Base-by-base conservation (phyloP, 768 basidiomycete species). In the Amanita rimosa region DNA sequence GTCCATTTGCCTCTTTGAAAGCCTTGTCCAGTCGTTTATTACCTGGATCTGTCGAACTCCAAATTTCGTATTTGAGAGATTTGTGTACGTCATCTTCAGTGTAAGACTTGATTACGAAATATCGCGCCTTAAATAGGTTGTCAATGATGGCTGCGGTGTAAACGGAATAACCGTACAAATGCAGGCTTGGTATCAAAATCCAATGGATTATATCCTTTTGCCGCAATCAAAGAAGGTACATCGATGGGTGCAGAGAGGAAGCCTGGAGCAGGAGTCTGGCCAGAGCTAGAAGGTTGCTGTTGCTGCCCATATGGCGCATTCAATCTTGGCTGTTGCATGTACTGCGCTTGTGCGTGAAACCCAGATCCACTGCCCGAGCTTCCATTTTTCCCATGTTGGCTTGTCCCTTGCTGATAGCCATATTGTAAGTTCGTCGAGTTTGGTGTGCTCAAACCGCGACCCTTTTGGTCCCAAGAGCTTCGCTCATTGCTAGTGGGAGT, bases 11-110 rank as follows among this genome's bases (percentile, higher is more conserved):
- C 62, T 98, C 96, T 61, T 91, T 89, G 76, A 96, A 98, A 0
- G 95, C 96, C 62, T 91, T 90, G 63, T 99, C 95, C 13, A 99
- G 79, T 31, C 96, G 75, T 68, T 98, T 96, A 62, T 99, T 99
- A 2, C 96, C 96, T 1, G 92, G 87, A 61, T 93, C 91, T 0
- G 94, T 96, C 7, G 92, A 95, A 52, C 90, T 91, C 94, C 94
- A 96, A 43, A 97, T 96, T 64, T 95, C 93, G 56, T 95, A 94
- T 59, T 95, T 95, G 58, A 96, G 75, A 13, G 90, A 94, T 64
- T 99, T 99, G 69, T 98, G 95, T 1, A 99, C 95, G 60, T 99
- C 95, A 59, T 97, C 96, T 64, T 98, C 95, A 1, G 96, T 98
- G 67, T 94, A 99, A 0, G 91, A 95, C 64, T 99, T 99, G 74